A percentile compares a stretch with the other conserved stretches of the same genome.
Conservation (phyloP, 805 yeast species). For the Zygosaccharomyces gambellarensis region DNA sequence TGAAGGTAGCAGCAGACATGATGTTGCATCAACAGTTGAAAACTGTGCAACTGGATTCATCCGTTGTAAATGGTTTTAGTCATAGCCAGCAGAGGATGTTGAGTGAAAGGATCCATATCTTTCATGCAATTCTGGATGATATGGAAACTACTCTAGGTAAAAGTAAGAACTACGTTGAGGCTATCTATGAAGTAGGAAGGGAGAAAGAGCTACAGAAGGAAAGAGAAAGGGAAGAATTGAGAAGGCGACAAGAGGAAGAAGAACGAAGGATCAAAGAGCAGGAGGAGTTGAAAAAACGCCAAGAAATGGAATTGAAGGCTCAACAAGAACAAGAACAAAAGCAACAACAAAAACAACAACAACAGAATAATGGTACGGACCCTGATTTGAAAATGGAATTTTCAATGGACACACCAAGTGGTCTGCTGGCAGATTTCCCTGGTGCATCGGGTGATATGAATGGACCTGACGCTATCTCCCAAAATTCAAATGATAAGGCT, state of each 20-base stretch:
- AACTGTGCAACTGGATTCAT: slow-evolving; percentile 29
- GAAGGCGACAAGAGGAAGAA: slow-evolving; percentile 28
- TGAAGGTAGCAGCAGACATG: slow-evolving; percentile 34
- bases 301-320: slow-evolving; percentile 13
- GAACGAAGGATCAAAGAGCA: slow-evolving; percentile 17
- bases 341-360: slow-evolving; percentile 4
- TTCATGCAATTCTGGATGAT: slow-evolving; percentile 32
- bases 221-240: slow-evolving; percentile 28
- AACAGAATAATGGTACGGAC: slow-evolving; percentile 2
- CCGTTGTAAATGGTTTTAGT: slow-evolving; percentile 26
- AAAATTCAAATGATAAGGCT: slow-evolving; percentile 1
- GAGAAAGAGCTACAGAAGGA: slow-evolving; percentile 33
- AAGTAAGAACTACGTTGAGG: slow-evolving; percentile 29
- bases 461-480: background rate
- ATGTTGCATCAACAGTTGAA: slow-evolving; percentile 34
- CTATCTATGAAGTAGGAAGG: slow-evolving; percentile 24
- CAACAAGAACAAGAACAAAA: slow-evolving; percentile 11
- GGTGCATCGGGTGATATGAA: slow-evolving; percentile 3
- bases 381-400: slow-evolving; percentile 15
- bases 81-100: slow-evolving; percentile 24
- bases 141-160: slow-evolving; percentile 28
- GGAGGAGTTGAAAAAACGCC: slow-evolving; percentile 11
- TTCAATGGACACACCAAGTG: slow-evolving; percentile 12
- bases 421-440: slow-evolving; percentile 13
- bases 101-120: slow-evolving; percentile 27